A percentile compares a stretch with the other conserved stretches of the same genome.
Conservation (phyloP, 2,329 filamentous ascomycete species). For the Fusarium avenaceum region DNA sequence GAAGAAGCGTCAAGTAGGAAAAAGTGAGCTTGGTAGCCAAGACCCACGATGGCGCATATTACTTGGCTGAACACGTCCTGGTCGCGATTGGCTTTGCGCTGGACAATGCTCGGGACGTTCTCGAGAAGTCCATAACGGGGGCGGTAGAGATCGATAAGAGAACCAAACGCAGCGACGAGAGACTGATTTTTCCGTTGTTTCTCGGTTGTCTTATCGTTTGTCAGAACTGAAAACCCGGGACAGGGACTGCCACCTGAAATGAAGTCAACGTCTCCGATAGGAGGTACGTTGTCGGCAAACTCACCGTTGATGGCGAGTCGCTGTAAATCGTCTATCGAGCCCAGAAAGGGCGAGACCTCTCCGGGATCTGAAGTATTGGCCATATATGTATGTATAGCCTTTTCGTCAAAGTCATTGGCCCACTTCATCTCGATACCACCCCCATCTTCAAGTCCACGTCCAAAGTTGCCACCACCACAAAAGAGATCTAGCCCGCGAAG, state of each 20-base stretch:
- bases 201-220: slow-evolving; percentile 67
- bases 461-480: slow-evolving; percentile 83
- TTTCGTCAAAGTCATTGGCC: slow-evolving; percentile 74
- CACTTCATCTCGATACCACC: slow-evolving; percentile 74
- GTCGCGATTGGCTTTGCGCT: slow-evolving; percentile 58
- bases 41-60: slow-evolving; percentile 77
- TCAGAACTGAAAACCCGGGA: slow-evolving; percentile 78
- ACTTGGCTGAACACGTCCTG: slow-evolving; percentile 81
- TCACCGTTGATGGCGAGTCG: slow-evolving; percentile 66
- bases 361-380: slow-evolving; percentile 68
- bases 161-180: slow-evolving; percentile 80
- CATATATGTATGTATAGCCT: slow-evolving; percentile 79
- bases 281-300: slow-evolving; percentile 63
- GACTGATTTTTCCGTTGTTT: slow-evolving; percentile 78
- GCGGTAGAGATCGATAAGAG: slow-evolving; percentile 80
- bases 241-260: slow-evolving; percentile 83
- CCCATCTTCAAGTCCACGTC: slow-evolving; percentile 80
- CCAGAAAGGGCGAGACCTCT: slow-evolving; percentile 69
- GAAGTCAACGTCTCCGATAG: slow-evolving; percentile 74
- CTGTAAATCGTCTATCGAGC: slow-evolving; percentile 80
- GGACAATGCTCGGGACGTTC: slow-evolving; percentile 79
- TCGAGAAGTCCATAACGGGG: slow-evolving; percentile 83
- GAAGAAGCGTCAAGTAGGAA: slow-evolving; percentile 78
- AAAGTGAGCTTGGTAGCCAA: slow-evolving; percentile 82
- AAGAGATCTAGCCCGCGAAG: slow-evolving; percentile 79